Conservation (phyloP, 805 yeast genomes). For the Metschnikowia gruessii region DNA sequence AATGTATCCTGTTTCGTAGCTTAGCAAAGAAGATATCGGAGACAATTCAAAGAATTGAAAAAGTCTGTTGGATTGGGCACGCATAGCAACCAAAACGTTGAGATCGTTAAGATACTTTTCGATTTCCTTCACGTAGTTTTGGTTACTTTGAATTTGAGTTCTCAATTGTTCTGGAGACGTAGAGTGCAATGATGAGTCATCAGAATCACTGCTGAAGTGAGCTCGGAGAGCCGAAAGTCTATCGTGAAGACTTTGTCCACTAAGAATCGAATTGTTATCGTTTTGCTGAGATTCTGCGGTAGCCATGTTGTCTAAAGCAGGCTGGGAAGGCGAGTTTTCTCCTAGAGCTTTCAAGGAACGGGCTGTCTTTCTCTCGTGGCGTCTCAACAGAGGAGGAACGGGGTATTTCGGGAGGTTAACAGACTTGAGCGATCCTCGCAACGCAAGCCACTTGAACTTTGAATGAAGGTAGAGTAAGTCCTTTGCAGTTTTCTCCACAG, state of each 20-base stretch:
- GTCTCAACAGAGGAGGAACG: conserved; percentile 34
- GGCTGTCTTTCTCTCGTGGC: conserved; percentile 8
- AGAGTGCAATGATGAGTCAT: conserved; percentile 20
- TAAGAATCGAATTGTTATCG: conserved; percentile 23
- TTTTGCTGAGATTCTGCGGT: conserved; percentile 4
- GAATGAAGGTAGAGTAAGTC: conserved; percentile 74
- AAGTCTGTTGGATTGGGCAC: conserved; percentile 77
- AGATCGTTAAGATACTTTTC: conserved; percentile 68
- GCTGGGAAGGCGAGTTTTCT: background rate
- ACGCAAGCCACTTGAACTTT: conserved; percentile 48
- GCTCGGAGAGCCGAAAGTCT: conserved; percentile 31
- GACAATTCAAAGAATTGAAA: conserved; percentile 89
- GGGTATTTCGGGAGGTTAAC: conserved; percentile 47
- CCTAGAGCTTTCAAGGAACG: conserved; percentile 1
- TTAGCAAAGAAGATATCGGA: conserved; percentile 77
- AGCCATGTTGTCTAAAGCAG: background rate
- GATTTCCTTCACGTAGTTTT: conserved; percentile 45
- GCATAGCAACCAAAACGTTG: conserved; percentile 55
- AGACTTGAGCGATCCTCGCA: conserved; percentile 24
- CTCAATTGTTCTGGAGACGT: conserved; percentile 34
- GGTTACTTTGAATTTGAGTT: conserved; percentile 27
- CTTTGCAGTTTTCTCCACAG: conserved; percentile 64
- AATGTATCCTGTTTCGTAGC: conserved; percentile 74
- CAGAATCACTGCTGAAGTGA: conserved; percentile 28
- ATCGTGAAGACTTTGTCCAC: conserved; percentile 24